Percentiles rank a stretch among this genome's conserved stretches.
Conservation (phyloP, 2,329 filamentous ascomycete species). For the Phaeophleospora eucalypticola region DNA sequence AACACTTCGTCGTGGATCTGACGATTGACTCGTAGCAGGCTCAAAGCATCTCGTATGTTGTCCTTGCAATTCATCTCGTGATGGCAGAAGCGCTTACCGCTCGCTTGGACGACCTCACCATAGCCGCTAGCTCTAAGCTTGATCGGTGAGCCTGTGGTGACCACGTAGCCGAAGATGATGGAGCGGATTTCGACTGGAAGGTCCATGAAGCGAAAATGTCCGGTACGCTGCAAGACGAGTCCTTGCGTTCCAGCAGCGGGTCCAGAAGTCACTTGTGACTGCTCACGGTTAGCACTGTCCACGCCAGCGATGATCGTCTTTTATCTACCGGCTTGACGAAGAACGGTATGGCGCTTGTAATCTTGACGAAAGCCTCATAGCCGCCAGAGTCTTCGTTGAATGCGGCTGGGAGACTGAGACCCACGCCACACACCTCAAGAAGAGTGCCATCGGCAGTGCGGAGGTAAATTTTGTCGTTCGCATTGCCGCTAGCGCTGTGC, state of each 20-base stretch:
- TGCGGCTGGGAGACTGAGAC: too few relatives aligned
- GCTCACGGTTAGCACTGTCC: too few relatives aligned
- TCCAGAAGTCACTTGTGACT: not conserved
- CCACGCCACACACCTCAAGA: too few relatives aligned
- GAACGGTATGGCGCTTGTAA: too few relatives aligned
- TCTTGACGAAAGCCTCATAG: too few relatives aligned
- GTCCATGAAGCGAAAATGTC: slow-evolving; percentile 2
- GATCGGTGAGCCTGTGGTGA: slow-evolving; percentile 6
- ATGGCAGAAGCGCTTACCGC: not conserved
- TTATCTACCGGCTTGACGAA: too few relatives aligned
- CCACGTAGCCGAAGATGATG: slow-evolving; percentile 15
- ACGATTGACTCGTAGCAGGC: slow-evolving; percentile 11
- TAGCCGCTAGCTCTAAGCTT: not conserved
- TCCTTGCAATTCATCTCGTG: not conserved
- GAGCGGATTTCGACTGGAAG: slow-evolving; percentile 12
- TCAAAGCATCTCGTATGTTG: not conserved
- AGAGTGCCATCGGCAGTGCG: too few relatives aligned
- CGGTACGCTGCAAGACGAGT: not conserved
- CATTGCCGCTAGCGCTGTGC: too few relatives aligned
- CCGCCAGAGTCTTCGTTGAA: too few relatives aligned
- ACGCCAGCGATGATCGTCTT: too few relatives aligned
- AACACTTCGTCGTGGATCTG: slow-evolving; percentile 16
- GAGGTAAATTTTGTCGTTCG: too few relatives aligned
- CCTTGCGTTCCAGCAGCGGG: not conserved
- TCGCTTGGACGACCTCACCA: not conserved